Evolutionary conservation across 495 filamentous ascomycete species (phyloP), one percentile per base, ranked within the genome.

Genomic region (Chlorociboria aeruginascens): DNA sequence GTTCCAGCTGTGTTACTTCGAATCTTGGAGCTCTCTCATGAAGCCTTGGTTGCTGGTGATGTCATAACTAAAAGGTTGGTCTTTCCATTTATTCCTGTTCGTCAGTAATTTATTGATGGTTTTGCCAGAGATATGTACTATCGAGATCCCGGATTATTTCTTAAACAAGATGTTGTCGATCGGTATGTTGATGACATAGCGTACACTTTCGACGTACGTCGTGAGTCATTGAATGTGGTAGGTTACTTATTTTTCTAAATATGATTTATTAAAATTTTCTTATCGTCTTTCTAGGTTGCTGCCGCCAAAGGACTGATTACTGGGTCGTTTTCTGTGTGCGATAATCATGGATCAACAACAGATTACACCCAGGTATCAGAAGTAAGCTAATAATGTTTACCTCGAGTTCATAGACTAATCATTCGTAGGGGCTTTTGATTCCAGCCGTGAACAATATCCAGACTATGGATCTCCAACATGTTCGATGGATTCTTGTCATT

Each of bases 51-150:
- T 1, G 69, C 67, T 0, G 77, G 79, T 25, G 62, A 70, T 17
- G 55, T 83, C n/a, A 74, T 86, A 37, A 88, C 85, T 0, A 93
- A 90, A 65, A 80, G 88, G 88, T 89, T 39, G 46, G 3, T 32
- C 40, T 1, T 16, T 38, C 17, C 16, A 43, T 40, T 8, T 37
- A 13, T 6, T 32, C 36, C 35, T 2, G 0, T 32, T n/a, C 20
- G n/a, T 11, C 12, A 1, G 12, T 12, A 31, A 31, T 12, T 3
- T 40, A 16, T 40, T 49, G 3, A 48, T 32, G 10, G 29, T 16
- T 20, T 8, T 6, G 2, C 12, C 46, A 94, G 92, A 56, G 88
- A 92, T 50, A 85, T 98, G 11, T 98, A 86, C 63, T 98, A 98
- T 61, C 82, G 83, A 46, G 77, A 95, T 54, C 81, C 85, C 0